Conservation (phyloP, 371 early-diverging fungal species). For the Syncephalastrum sp. region DNA sequence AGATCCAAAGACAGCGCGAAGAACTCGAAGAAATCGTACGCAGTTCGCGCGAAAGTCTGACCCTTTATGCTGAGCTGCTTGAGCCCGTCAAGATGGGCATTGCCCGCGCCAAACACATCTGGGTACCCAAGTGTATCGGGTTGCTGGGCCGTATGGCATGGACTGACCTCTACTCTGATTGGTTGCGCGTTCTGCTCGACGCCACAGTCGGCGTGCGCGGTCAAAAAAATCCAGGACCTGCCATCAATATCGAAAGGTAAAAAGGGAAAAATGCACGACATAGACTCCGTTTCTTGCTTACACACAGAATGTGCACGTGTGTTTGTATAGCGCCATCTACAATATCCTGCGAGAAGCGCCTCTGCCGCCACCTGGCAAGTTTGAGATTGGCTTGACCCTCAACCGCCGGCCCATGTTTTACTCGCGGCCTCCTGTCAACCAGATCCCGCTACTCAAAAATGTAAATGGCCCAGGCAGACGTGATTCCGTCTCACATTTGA, state of each 20-base stretch:
- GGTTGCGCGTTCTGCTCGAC: slow-evolving; percentile 67
- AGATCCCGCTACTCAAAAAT: slow-evolving; percentile 74
- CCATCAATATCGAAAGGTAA: slow-evolving; percentile 54
- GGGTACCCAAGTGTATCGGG: slow-evolving; percentile 74
- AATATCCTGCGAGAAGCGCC: slow-evolving; percentile 78
- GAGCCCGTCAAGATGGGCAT: slow-evolving; percentile 60
- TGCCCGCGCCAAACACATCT: slow-evolving; percentile 58
- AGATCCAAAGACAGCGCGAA: slow-evolving; percentile 22
- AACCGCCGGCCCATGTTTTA: slow-evolving; percentile 65
- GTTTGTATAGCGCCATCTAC: slow-evolving; percentile 44
- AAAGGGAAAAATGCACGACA: neutral
- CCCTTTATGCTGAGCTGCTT: slow-evolving; percentile 64
- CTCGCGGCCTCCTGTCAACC: slow-evolving; percentile 76
- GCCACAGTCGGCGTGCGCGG: slow-evolving; percentile 61
- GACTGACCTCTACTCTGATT: slow-evolving; percentile 74
- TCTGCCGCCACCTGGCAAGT: slow-evolving; percentile 79
- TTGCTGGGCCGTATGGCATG: slow-evolving; percentile 73
- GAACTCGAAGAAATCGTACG: slow-evolving; percentile 40
- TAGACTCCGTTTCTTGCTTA: neutral
- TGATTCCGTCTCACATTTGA: neutral
- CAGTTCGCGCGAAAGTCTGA: slow-evolving; percentile 68
- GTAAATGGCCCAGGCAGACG: slow-evolving; percentile 42
- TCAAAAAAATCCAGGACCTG: slow-evolving; percentile 31
- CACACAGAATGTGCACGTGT: neutral
- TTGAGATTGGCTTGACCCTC: slow-evolving; percentile 71